These are phyloP conservation scores for Cladophialophora exuberans DNA, from an alignment of 2,329 filamentous ascomycete genomes.

Conservation along the genomic window DNA sequence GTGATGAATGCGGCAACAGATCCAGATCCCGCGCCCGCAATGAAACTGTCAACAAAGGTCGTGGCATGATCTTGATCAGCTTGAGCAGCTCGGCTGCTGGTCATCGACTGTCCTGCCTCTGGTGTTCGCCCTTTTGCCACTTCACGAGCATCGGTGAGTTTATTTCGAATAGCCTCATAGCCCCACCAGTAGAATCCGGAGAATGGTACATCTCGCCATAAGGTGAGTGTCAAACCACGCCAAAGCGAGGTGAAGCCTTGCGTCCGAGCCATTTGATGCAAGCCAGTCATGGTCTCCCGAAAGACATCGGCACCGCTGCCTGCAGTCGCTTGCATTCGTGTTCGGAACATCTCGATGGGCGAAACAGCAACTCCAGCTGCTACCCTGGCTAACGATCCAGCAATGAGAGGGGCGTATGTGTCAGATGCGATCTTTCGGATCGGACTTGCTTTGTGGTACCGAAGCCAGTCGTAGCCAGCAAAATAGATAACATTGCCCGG, in stretches of 20 bases:
- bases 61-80: slow-evolving; percentile 71
- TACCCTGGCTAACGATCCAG: slow-evolving; percentile 76
- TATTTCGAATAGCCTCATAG: slow-evolving; percentile 80
- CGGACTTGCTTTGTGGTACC: slow-evolving; percentile 73
- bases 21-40: slow-evolving; percentile 81
- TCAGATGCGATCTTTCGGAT: slow-evolving; percentile 67
- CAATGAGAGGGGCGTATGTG: slow-evolving; percentile 75
- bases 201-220: slow-evolving; percentile 97
- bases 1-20: slow-evolving; percentile 85
- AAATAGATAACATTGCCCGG: slow-evolving; percentile 98
- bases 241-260: slow-evolving; percentile 83
- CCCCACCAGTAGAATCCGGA: slow-evolving; percentile 98
- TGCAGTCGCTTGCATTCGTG: slow-evolving; percentile 81
- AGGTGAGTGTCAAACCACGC: slow-evolving; percentile 84
- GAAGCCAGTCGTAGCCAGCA: slow-evolving; percentile 94
- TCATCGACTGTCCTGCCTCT: slow-evolving; percentile 44
- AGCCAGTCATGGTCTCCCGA: slow-evolving; percentile 72
- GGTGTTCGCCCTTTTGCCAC: slow-evolving; percentile 51
- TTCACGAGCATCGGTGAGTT: slow-evolving; percentile 68
- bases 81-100: slow-evolving; percentile 50
- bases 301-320: slow-evolving; percentile 67
- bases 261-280: slow-evolving; percentile 76
- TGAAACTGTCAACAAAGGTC: slow-evolving; percentile 86
- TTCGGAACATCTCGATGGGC: slow-evolving; percentile 92
- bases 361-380: slow-evolving; percentile 81